Base-by-base conservation (phyloP, 441 rosid species). In the Kokia cookei region DNA sequence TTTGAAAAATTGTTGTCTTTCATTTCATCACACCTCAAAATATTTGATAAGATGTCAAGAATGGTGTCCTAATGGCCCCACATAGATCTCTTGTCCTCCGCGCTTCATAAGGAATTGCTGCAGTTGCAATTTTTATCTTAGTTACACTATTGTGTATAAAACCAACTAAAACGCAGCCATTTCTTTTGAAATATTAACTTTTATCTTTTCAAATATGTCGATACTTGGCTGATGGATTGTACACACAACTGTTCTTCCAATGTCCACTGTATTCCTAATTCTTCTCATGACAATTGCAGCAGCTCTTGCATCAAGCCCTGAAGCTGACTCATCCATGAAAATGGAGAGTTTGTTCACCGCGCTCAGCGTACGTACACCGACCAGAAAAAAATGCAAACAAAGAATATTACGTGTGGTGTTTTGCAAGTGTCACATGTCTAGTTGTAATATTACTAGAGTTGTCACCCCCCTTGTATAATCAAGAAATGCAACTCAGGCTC, bases 201-300 rank as follows among this genome's bases (percentile, higher is more conserved):
- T 12, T 15, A 45, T 7, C 48, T 57, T 7, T 48, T 84, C 92
- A 59, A 86, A 84, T 8, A 86, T 77, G 58, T 86, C 88, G n/a
- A 86, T 86, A 72, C 91, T 79, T 4, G 91, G 89, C 53, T 88
- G 91, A 69, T 88, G 91, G 65, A 88, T 86, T 27, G 91, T 88
- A 83, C 91, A 86, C 10, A 86, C 88, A 40, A 78, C 78, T 3
- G 91, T 88, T 51, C 91, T 80, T 35, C 91, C 88, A 2, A 88
- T 86, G 17, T 68, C 79, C 15, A 83, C 83, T 0, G 86, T 80
- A 57, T 88, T 88, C 81, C 82, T 86, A 64, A 84, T 86, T 5
- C 88, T 87, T 53, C 91, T 82, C 88, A 86, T 84, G 37, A 86
- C 91, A 73, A 88, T 82, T 32, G 89, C 87, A 17, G 91, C 89